Percentiles rank a stretch among this genome's conserved stretches.
Evolutionary conservation across 345 rosid species (phyloP).

Genomic region (Aquilaria yunnanensis): DNA sequence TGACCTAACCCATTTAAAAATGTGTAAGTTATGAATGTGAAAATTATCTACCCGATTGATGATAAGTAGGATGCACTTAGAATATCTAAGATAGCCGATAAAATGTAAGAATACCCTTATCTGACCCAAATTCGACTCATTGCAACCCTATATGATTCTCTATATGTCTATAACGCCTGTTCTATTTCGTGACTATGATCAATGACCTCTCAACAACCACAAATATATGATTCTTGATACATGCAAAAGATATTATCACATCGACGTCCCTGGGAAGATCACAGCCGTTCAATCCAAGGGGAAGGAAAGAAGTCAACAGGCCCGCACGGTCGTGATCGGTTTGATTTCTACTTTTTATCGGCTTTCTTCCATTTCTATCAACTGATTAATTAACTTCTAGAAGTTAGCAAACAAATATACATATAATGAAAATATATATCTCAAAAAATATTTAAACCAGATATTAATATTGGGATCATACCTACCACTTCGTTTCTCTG

Average conservation of each 20-base stretch:
- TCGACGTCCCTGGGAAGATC: conserved; percentile 15
- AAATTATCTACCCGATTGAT: too few relatives aligned
- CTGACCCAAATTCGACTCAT: too few relatives aligned
- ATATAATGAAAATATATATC: too few relatives aligned
- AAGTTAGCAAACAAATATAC: not conserved
- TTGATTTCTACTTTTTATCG: not conserved
- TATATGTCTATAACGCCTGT: too few relatives aligned
- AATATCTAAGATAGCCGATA: too few relatives aligned
- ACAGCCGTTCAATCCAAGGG: conserved; percentile 9
- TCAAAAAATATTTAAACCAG: too few relatives aligned
- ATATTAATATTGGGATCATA: not conserved
- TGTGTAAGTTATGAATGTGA: too few relatives aligned
- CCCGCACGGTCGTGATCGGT: conserved; percentile 11
- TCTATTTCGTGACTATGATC: too few relatives aligned
- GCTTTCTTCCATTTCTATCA: not conserved
- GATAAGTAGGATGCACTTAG: too few relatives aligned
- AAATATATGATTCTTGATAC: not conserved
- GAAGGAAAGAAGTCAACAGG: conserved; percentile 3
- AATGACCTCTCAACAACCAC: conserved; percentile 18
- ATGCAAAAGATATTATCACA: not conserved
- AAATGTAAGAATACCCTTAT: too few relatives aligned
- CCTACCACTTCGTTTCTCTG: conserved; percentile 4
- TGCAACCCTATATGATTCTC: too few relatives aligned
- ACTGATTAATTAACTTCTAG: conserved; percentile 13
- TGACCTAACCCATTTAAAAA: too few relatives aligned